These are phyloP conservation scores for Chalciporus piperatus DNA, from an alignment of 768 basidiomycete genomes.

Conservation along the genomic window DNA sequence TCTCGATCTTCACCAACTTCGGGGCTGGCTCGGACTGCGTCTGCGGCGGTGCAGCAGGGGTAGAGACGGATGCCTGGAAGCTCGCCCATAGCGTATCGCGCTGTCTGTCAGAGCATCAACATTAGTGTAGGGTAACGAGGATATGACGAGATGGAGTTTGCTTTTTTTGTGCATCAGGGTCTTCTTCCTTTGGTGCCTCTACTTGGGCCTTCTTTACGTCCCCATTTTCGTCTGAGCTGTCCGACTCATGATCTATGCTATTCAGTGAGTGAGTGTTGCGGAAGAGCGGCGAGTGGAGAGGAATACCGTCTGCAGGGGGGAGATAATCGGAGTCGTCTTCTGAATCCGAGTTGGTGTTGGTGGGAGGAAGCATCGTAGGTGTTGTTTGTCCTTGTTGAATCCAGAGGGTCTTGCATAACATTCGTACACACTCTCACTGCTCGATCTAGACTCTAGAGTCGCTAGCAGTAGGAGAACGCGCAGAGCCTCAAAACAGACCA, in stretches of 20 bases:
- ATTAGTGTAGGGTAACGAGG: not conserved
- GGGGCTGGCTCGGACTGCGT: constrained; percentile 17
- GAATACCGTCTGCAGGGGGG: constrained; percentile 45
- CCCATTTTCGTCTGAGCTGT: constrained; percentile 37
- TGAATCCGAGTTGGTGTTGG: constrained; percentile 48
- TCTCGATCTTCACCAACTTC: constrained; percentile 64
- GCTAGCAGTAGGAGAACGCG: too few species aligned
- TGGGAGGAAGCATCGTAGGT: constrained; percentile 14
- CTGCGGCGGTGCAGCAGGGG: constrained; percentile 20
- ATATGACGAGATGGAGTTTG: constrained; percentile 9
- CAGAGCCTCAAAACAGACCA: too few species aligned
- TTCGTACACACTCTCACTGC: too few species aligned
- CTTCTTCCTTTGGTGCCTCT: constrained; percentile 21
- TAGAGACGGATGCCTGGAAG: constrained; percentile 62
- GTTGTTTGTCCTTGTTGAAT: constrained; percentile 30
- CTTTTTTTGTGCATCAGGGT: constrained; percentile 46
- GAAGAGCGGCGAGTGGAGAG: not conserved
- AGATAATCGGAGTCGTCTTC: constrained; percentile 66
- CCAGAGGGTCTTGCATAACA: constrained; percentile 19
- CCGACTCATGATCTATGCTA: constrained; percentile 31
- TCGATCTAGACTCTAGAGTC: too few species aligned
- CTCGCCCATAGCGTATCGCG: constrained; percentile 63
- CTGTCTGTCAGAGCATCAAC: constrained; percentile 37
- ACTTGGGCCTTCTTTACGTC: constrained; percentile 33
- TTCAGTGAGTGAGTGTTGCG: not conserved